Conservation (phyloP, 2,329 filamentous ascomycete species). For the Colletotrichum limetticola region DNA sequence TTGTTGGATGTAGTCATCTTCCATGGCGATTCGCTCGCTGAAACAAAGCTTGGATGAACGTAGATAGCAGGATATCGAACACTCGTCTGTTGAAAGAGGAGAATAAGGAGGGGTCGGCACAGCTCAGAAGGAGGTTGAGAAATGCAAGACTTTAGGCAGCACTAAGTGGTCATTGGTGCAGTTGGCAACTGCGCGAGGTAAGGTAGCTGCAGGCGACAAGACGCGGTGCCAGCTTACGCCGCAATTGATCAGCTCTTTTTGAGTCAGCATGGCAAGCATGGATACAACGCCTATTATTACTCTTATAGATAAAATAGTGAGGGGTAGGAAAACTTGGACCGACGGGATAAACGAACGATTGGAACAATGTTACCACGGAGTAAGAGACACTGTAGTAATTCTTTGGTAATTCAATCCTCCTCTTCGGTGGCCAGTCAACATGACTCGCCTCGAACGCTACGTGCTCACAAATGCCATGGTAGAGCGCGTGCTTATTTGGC, state of each 20-base stretch:
- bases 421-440: background rate
- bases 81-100: background rate
- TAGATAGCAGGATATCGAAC: background rate
- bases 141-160: background rate
- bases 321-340: background rate
- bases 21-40: background rate
- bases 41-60: background rate
- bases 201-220: background rate
- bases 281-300: background rate
- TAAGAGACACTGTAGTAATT: background rate
- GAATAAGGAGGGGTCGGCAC: background rate
- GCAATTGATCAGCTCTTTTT: background rate
- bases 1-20: constrained; percentile 8
- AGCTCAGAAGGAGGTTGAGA: background rate
- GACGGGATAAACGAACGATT: background rate
- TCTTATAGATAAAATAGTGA: background rate
- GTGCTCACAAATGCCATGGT: background rate
- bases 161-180: background rate
- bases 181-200: background rate
- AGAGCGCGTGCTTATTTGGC: background rate
- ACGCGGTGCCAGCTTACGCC: background rate
- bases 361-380: background rate
- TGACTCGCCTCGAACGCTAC: background rate
- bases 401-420: background rate
- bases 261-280: background rate